These are phyloP conservation scores for Botrytis tulipae DNA, from an alignment of 2,329 filamentous ascomycete species.

Conservation along the genomic window DNA sequence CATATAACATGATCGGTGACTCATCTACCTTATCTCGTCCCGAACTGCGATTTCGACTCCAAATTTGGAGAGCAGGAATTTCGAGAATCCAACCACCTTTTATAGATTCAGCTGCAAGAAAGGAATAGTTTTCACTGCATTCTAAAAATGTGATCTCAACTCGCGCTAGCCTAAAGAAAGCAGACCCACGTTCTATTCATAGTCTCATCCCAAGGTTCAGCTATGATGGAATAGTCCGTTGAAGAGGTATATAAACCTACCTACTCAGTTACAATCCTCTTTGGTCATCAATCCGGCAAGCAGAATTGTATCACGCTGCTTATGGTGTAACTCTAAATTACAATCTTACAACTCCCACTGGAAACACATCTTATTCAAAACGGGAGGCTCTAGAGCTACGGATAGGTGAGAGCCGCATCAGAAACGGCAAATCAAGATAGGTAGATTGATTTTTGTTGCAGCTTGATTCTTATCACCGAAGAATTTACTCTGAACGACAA, in stretches of 20 bases:
- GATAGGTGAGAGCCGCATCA: too few species aligned
- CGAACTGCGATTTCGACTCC: not conserved
- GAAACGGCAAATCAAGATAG: not conserved
- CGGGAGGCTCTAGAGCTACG: too few species aligned
- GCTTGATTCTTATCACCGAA: not conserved
- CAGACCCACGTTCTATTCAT: not conserved
- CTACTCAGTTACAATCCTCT: not conserved
- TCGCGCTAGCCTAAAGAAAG: not conserved
- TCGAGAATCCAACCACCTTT: not conserved
- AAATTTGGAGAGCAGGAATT: not conserved
- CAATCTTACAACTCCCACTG: too few species aligned
- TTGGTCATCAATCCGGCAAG: not conserved
- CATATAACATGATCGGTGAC: not conserved
- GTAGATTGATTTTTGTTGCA: not conserved
- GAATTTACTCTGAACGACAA: not conserved
- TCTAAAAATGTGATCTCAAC: not conserved
- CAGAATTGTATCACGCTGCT: too few species aligned
- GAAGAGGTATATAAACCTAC: not conserved
- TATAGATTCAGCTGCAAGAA: not conserved
- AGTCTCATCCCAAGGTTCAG: not conserved
- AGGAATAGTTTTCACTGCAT: not conserved
- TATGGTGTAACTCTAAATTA: too few species aligned
- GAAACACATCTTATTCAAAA: too few species aligned
- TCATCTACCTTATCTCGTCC: rapidly evolving
- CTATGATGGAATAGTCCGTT: not conserved